Base-by-base conservation (phyloP, 352 stramenopile species). In the Elongisporangium senticosum region DNA sequence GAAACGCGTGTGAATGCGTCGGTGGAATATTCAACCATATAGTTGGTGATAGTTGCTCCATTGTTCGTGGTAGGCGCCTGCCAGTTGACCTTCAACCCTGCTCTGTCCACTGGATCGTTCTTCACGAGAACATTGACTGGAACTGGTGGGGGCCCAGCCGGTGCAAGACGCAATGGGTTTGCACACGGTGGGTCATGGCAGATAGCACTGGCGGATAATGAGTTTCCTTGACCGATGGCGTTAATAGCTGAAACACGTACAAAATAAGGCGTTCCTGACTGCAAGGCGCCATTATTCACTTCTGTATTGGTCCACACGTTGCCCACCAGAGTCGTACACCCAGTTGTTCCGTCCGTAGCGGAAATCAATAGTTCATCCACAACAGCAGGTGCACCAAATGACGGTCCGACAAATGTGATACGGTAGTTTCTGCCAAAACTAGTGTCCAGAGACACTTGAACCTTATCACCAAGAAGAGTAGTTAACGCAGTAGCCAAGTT, bases 221-320 rank as follows among this genome's bases (percentile, higher is more conserved):
- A 68, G 6, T 77, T 60, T 19, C 96, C 90, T 8, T 86, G 50
- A 2, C 95, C 96, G 49, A 94, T 74, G 2, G 61, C 69, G 63
- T 98, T 98, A 2, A 96, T 55, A 7, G 95, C 95, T 5, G 87
- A 76, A 0, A 98, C 76, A 11, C 88, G 79, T 3, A 98, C 74
- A 58, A 86, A 97, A 67, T 98, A 98, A 1, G 76, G 64, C 23
- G 79, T 77, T 1, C 95, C 95, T 22, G 89, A 67, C 23, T 61
- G 61, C 6, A 99, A 53, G 3, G 77, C 63, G 15, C 83, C 88
- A 8, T 91, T 91, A 55, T 97, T 70, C 22, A 98, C 64, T 37
- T 95, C 71, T 0, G 79, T 93, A 1, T 53, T 57, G 4, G 72
- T 87, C 83, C 80, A 93, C 4, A 83, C 73, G 3, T 77, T 86